Conservation (phyloP, 129 eudicot species). For the Cynara cardunculus region DNA sequence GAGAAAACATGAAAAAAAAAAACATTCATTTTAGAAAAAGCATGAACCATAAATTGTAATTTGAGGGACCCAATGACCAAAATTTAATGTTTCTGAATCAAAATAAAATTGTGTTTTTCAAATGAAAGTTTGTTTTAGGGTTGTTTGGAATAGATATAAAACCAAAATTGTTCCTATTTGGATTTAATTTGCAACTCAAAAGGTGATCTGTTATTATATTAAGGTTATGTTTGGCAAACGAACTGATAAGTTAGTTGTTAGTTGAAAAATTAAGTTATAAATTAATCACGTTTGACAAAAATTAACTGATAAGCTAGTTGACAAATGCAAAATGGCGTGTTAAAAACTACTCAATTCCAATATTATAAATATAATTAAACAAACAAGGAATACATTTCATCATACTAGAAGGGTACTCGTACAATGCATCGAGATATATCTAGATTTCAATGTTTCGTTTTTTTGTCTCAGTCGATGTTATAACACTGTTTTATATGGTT, state of each 20-base stretch:
- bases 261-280: background rate
- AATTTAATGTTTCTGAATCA: background rate
- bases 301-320: background rate
- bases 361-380: background rate
- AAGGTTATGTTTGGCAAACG: background rate
- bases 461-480: too few relatives aligned
- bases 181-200: background rate
- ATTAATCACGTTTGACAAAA: background rate
- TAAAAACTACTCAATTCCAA: background rate
- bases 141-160: too few relatives aligned
- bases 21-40: background rate
- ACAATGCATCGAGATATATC: too few relatives aligned
- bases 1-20: background rate
- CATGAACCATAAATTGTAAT: background rate
- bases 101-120: background rate
- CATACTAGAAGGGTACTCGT: too few relatives aligned
- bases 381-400: background rate
- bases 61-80: background rate
- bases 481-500: too few relatives aligned
- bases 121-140: too few relatives aligned
- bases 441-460: too few relatives aligned
- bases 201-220: background rate
- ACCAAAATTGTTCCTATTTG: too few relatives aligned
- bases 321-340: too few relatives aligned
- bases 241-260: too few relatives aligned